These are phyloP conservation scores for Neonectria coccinea DNA, from an alignment of 2,329 filamentous ascomycete species.

Conservation along the genomic window DNA sequence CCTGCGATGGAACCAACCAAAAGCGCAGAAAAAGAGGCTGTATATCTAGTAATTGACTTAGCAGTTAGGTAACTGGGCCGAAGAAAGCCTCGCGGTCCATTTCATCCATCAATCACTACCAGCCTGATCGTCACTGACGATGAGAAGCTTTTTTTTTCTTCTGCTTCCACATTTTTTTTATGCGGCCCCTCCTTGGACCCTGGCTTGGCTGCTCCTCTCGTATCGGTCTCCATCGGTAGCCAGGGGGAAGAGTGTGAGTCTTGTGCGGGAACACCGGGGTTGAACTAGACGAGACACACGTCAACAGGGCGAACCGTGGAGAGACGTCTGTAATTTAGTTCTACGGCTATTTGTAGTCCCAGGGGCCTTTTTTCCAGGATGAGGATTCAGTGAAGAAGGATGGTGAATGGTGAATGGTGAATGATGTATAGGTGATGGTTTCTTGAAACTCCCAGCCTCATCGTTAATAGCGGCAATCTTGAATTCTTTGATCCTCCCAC, in stretches of 20 bases:
- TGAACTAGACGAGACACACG: conserved; percentile 17
- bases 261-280: conserved; percentile 23
- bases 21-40: too few species aligned
- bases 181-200: conserved; percentile 25
- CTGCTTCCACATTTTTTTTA: conserved; percentile 35
- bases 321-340: not conserved
- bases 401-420: not conserved
- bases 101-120: conserved; percentile 17
- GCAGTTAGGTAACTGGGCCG: conserved; percentile 1
- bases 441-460: not conserved
- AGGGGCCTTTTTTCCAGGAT: not conserved
- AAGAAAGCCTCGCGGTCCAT: not conserved
- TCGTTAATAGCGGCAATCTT: conserved; percentile 31
- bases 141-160: conserved; percentile 28
- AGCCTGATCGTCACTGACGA: conserved; percentile 31
- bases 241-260: conserved; percentile 13
- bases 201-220: conserved; percentile 30
- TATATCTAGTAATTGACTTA: too few species aligned
- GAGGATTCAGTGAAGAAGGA: not conserved
- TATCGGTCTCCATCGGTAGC: conserved; percentile 17
- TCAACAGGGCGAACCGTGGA: conserved; percentile 21
- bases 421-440: not conserved
- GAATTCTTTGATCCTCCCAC: conserved; percentile 29
- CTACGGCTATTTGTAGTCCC: too few species aligned
- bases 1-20: not conserved